Evolutionary conservation across 2,329 filamentous ascomycete genomes (phyloP).

Genomic region (Xylaria multiplex): DNA sequence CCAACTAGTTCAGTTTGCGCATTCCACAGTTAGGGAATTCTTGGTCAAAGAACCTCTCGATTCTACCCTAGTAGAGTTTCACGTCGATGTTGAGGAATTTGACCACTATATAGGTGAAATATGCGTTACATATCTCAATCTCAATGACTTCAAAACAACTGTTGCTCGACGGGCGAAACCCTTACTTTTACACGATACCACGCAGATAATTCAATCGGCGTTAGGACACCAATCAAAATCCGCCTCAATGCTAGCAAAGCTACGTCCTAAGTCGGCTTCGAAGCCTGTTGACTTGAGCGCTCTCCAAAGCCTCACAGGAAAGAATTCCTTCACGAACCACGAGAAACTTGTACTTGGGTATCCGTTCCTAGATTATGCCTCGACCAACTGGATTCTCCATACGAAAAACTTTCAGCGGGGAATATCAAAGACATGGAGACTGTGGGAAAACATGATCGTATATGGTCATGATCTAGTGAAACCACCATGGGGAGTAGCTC

Average conservation of each 20-base stretch:
- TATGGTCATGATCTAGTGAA: background rate
- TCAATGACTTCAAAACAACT: slow-evolving; percentile 52
- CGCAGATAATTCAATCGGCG: background rate
- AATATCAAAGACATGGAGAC: slow-evolving; percentile 23
- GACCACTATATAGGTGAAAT: slow-evolving; percentile 50
- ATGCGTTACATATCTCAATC: slow-evolving; percentile 54
- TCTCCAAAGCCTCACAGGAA: too few species aligned
- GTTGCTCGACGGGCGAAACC: slow-evolving; percentile 48
- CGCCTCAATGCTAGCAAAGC: too few species aligned
- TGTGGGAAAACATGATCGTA: slow-evolving; percentile 14
- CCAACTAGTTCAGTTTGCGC: slow-evolving; percentile 36
- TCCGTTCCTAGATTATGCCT: slow-evolving; percentile 32
- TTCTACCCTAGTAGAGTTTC: slow-evolving; percentile 33
- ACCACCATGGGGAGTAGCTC: too few species aligned
- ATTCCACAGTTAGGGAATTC: slow-evolving; percentile 47
- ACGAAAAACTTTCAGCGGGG: slow-evolving; percentile 24
- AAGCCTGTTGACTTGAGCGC: too few species aligned
- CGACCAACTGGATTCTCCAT: slow-evolving; percentile 32
- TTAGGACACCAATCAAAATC: too few species aligned
- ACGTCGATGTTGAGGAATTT: slow-evolving; percentile 42
- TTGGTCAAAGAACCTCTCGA: slow-evolving; percentile 31
- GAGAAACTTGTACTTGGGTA: background rate
- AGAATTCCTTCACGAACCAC: too few species aligned
- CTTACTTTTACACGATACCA: background rate
- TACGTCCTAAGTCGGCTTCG: too few species aligned